phyloP scores from a whole-genome alignment of 345 rosid species.

The Eucalyptus microcorys region DNA sequence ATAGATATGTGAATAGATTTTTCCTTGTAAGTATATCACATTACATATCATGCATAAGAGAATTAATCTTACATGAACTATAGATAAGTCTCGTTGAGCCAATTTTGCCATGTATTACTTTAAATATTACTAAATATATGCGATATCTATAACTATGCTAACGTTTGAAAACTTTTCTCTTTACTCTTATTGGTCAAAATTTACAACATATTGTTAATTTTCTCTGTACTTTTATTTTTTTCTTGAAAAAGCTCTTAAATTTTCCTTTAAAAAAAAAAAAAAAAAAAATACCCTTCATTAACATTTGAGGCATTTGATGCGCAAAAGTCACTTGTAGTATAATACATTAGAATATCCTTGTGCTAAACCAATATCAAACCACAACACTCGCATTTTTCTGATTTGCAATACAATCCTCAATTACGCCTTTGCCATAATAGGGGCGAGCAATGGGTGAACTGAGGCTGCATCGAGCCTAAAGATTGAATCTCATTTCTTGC shows the following conservation, averaged over 20 bases:
- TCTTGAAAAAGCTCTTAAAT: background rate
- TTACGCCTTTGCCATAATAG: background rate
- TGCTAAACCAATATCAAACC: background rate
- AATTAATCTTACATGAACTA: background rate
- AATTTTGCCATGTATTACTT: background rate
- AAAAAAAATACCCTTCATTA: background rate
- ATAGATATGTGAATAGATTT: background rate
- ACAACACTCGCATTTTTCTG: background rate
- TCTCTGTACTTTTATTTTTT: background rate
- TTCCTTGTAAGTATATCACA: background rate
- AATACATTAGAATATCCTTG: background rate
- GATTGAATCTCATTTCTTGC: background rate
- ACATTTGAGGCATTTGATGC: background rate
- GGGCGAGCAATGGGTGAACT: background rate
- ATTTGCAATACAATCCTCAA: background rate
- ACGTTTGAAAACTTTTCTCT: background rate
- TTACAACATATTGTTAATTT: background rate
- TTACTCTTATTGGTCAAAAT: background rate
- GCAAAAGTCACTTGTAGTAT: background rate
- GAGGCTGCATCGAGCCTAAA: background rate
- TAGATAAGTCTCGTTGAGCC: background rate
- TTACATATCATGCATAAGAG: background rate
- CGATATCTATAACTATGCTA: background rate
- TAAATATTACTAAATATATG: background rate
- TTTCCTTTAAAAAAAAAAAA: background rate